phyloP scores from a whole-genome alignment of 495 filamentous ascomycete genomes.

The Talaromyces thailandensis region DNA sequence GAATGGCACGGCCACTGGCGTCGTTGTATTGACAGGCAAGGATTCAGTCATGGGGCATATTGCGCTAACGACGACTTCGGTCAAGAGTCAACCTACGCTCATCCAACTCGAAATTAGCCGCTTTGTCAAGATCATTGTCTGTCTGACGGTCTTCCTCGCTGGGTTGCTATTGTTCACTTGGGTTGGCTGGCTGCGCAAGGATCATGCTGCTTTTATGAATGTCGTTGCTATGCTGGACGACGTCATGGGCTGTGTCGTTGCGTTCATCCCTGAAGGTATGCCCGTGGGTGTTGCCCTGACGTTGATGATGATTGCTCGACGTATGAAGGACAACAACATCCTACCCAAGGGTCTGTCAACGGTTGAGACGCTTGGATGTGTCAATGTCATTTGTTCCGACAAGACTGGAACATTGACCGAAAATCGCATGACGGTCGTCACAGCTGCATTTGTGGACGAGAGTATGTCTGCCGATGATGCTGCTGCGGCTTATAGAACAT shows the following conservation, averaged over 20 bases:
- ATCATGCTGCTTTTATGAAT: slow-evolving; percentile 54
- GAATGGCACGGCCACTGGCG: slow-evolving; percentile 46
- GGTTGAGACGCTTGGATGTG: slow-evolving; percentile 60
- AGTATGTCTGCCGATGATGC: neutral
- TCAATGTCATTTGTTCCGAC: slow-evolving; percentile 59
- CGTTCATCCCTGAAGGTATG: slow-evolving; percentile 62
- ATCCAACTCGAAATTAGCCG: slow-evolving; percentile 56
- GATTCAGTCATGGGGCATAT: slow-evolving; percentile 56
- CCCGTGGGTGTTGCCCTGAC: slow-evolving; percentile 53
- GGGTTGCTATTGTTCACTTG: slow-evolving; percentile 50
- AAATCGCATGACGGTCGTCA: slow-evolving; percentile 51
- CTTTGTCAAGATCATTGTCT: slow-evolving; percentile 54
- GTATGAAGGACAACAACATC: slow-evolving; percentile 55
- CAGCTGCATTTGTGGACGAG: slow-evolving; percentile 3
- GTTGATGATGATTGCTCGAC: slow-evolving; percentile 47
- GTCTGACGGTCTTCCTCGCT: slow-evolving; percentile 42
- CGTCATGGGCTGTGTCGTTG: slow-evolving; percentile 55
- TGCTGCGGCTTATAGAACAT: neutral
- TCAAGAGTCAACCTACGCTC: slow-evolving; percentile 46
- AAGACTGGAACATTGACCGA: slow-evolving; percentile 62
- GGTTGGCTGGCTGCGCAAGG: slow-evolving; percentile 50
- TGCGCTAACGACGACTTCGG: slow-evolving; percentile 51
- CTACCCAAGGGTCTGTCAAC: slow-evolving; percentile 59
- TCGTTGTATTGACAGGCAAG: slow-evolving; percentile 52
- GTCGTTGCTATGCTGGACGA: slow-evolving; percentile 54